These are phyloP conservation scores for Coemansia sp. DNA, from an alignment of 192 early-diverging fungal genomes.

Conservation along the genomic window DNA sequence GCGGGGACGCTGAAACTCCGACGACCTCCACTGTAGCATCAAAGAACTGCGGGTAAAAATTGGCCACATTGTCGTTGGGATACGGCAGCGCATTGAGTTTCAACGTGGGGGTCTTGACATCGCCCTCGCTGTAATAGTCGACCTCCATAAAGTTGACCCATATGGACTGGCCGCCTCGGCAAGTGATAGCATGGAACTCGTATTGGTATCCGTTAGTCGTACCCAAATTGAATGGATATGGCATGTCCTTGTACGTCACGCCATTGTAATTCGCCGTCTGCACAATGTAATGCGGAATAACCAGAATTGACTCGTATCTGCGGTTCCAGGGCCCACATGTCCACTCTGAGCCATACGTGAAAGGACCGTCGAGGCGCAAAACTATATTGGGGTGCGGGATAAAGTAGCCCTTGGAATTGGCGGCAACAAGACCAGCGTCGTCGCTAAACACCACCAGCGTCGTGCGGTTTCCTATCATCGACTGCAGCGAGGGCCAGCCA, in stretches of 20 bases:
- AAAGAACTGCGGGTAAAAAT: slow-evolving; percentile 49
- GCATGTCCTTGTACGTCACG: slow-evolving; percentile 31
- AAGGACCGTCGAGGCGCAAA: slow-evolving; percentile 41
- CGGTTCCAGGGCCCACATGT: slow-evolving; percentile 44
- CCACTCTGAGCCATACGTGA: slow-evolving; percentile 30
- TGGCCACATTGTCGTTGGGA: slow-evolving; percentile 16
- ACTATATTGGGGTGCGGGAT: slow-evolving; percentile 28
- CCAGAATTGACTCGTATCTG: slow-evolving; percentile 35
- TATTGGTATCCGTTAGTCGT: slow-evolving; percentile 47
- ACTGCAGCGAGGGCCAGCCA: slow-evolving; percentile 37
- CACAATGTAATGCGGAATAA: slow-evolving; percentile 48
- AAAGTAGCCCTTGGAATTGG: slow-evolving; percentile 38
- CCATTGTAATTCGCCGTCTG: slow-evolving; percentile 42
- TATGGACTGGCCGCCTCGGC: slow-evolving; percentile 49
- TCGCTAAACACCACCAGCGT: slow-evolving; percentile 52
- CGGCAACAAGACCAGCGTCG: slow-evolving; percentile 25
- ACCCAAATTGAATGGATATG: slow-evolving; percentile 48
- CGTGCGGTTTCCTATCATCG: slow-evolving; percentile 36
- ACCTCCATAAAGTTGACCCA: slow-evolving; percentile 55
- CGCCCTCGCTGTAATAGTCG: slow-evolving; percentile 54
- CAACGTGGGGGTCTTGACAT: slow-evolving; percentile 33
- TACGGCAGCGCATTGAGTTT: slow-evolving; percentile 43
- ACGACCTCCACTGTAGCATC: slow-evolving; percentile 27
- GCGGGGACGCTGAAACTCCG: background rate
- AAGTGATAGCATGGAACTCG: slow-evolving; percentile 39